Percentiles rank a stretch among this genome's conserved stretches.
These are phyloP conservation scores for Pseudomonodictys pantanalensis DNA, from an alignment of 495 filamentous ascomycete species.

Conservation along the genomic window DNA sequence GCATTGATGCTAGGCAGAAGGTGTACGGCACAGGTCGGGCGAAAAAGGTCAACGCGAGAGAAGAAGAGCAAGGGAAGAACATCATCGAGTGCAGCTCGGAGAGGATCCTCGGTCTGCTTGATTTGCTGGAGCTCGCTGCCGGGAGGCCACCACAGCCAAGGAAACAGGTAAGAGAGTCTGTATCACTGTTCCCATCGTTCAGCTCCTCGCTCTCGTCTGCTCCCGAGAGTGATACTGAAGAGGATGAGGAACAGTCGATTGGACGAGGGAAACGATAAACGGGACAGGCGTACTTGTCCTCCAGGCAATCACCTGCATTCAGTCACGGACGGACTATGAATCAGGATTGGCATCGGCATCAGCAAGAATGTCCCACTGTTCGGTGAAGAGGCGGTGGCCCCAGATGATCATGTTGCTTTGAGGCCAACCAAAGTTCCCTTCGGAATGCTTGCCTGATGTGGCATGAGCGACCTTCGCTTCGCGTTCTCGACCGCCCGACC, in stretches of 20 bases:
- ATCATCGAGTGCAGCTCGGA: conserved; percentile 15
- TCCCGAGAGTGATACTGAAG: neutral
- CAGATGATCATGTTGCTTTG: too few relatives aligned
- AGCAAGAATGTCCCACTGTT: too few relatives aligned
- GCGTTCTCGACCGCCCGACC: too few relatives aligned
- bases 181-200: neutral
- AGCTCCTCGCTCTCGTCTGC: conserved; percentile 7
- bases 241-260: neutral
- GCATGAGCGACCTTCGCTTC: too few relatives aligned
- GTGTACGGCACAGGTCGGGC: conserved; percentile 49
- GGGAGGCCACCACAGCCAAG: conserved; percentile 8
- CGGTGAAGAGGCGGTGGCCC: too few relatives aligned
- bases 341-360: too few relatives aligned
- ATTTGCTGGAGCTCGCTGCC: conserved; percentile 20
- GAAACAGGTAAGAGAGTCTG: neutral
- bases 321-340: too few relatives aligned
- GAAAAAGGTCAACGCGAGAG: conserved; percentile 31
- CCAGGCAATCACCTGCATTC: neutral
- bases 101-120: conserved; percentile 24
- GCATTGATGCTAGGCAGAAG: conserved; percentile 61
- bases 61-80: conserved; percentile 20
- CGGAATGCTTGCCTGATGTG: too few relatives aligned
- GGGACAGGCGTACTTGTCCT: neutral
- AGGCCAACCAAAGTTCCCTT: too few relatives aligned
- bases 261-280: neutral